These are phyloP conservation scores for Hyphopichia buzzinii DNA, from an alignment of 1,139 yeast genomes.

Conservation along the genomic window DNA sequence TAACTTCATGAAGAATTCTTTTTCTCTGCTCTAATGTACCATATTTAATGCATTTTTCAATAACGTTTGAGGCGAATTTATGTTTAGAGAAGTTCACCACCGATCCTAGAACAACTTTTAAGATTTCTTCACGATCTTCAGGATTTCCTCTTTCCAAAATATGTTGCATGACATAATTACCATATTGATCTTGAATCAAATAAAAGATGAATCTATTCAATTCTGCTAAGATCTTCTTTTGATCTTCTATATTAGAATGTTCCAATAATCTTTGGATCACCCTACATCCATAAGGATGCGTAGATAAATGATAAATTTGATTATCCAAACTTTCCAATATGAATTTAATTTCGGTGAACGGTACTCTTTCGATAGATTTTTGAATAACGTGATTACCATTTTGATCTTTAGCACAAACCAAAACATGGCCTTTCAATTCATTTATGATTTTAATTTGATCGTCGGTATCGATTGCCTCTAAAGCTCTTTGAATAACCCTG, in stretches of 20 bases:
- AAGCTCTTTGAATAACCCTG: slow-evolving; percentile 91
- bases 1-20: slow-evolving; percentile 59
- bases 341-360: slow-evolving; percentile 67
- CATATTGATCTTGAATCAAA: slow-evolving; percentile 93
- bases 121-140: slow-evolving; percentile 41
- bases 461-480: slow-evolving; percentile 67
- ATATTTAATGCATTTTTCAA: slow-evolving; percentile 84
- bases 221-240: slow-evolving; percentile 63
- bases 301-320: slow-evolving; percentile 84
- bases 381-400: slow-evolving; percentile 98
- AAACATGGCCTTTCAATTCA: slow-evolving; percentile 70
- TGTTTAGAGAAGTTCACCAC: slow-evolving; percentile 86
- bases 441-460: slow-evolving; percentile 69
- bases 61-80: slow-evolving; percentile 96
- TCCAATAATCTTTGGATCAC: slow-evolving; percentile 92
- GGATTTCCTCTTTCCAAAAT: slow-evolving; percentile 77
- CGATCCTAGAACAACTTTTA: slow-evolving; percentile 47
- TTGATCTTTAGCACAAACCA: slow-evolving; percentile 88
- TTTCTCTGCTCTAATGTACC: slow-evolving; percentile 65
- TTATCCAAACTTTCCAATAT: slow-evolving; percentile 70
- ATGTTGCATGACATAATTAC: slow-evolving; percentile 96
- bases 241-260: slow-evolving; percentile 63
- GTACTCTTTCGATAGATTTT: slow-evolving; percentile 86
- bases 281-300: slow-evolving; percentile 97
- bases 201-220: slow-evolving; percentile 70